A percentile compares a stretch with the other conserved stretches of the same genome.
Evolutionary conservation across 2,329 filamentous ascomycete species (phyloP).

Genomic region (Neoscytalidium dimidiatum): DNA sequence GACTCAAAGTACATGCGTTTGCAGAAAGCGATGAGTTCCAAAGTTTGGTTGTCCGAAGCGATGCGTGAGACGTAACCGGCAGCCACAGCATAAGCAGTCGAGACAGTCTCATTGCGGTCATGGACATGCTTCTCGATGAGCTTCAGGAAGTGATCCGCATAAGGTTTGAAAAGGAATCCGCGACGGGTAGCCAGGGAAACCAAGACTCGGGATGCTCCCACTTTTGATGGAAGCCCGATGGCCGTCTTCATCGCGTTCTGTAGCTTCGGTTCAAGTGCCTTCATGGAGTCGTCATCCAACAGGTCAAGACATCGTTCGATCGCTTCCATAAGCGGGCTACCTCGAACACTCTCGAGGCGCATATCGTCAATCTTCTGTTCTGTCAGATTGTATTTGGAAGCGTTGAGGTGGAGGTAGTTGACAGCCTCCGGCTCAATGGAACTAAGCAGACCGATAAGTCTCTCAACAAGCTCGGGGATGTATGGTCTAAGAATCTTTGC

Average conservation of each 20-base stretch:
- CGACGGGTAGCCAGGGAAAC: constrained; percentile 83
- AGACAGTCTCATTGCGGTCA: constrained; percentile 92
- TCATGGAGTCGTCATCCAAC: constrained; percentile 77
- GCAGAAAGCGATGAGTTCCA: constrained; percentile 56
- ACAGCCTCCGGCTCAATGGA: constrained; percentile 86
- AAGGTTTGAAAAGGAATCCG: constrained; percentile 70
- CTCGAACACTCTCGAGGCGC: constrained; percentile 76
- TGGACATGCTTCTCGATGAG: constrained; percentile 78
- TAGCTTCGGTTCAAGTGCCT: constrained; percentile 68
- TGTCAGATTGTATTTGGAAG: constrained; percentile 78
- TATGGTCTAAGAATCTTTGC: constrained; percentile 78
- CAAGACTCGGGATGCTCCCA: constrained; percentile 83
- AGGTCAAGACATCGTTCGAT: constrained; percentile 87
- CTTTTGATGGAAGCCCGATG: constrained; percentile 89
- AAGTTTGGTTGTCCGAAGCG: constrained; percentile 60
- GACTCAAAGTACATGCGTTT: constrained; percentile 77
- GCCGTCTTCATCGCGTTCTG: constrained; percentile 81
- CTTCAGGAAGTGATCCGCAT: constrained; percentile 75
- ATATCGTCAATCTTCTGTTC: constrained; percentile 89
- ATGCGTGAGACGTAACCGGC: constrained; percentile 79
- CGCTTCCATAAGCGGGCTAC: constrained; percentile 87
- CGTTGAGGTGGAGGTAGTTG: constrained; percentile 91
- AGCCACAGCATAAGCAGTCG: constrained; percentile 81
- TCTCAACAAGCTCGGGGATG: constrained; percentile 77
- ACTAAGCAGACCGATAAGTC: constrained; percentile 79